Percentiles rank a stretch among this genome's conserved stretches.
Conservation (phyloP, 2,329 filamentous ascomycete genomes). For the Kalaharituber pfeilii region DNA sequence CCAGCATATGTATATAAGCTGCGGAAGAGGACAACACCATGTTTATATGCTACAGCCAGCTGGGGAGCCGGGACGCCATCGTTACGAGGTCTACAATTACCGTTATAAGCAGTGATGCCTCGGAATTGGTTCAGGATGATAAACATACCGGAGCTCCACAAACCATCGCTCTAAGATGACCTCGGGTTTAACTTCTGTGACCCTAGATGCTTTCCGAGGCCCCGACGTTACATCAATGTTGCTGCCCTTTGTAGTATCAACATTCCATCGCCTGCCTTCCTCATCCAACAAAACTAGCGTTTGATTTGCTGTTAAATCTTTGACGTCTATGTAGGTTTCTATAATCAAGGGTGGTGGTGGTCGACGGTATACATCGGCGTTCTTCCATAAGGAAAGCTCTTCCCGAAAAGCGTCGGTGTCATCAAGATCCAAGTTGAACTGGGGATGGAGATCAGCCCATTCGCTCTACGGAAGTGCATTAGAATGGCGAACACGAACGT, state of each 20-base stretch:
- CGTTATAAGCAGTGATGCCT: not conserved
- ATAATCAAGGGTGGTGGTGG: conserved; percentile 71
- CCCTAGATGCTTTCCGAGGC: conserved; percentile 19
- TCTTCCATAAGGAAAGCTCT: conserved; percentile 66
- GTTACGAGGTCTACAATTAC: conserved; percentile 10
- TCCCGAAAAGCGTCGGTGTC: conserved; percentile 78
- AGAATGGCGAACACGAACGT: not conserved
- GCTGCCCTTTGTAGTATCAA: conserved; percentile 59
- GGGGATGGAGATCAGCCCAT: conserved; percentile 6
- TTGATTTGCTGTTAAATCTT: conserved; percentile 63
- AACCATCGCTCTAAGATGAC: conserved; percentile 84
- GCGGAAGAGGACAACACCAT: conserved; percentile 85
- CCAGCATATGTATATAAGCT: conserved; percentile 69
- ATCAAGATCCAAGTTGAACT: conserved; percentile 93
- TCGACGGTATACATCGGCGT: conserved; percentile 56
- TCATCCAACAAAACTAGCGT: conserved; percentile 78
- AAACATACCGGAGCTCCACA: conserved; percentile 54
- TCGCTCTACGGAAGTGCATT: conserved; percentile 1
- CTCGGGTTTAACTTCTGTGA: conserved; percentile 39
- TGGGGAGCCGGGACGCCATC: conserved; percentile 28
- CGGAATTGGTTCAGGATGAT: not conserved
- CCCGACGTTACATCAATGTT: conserved; percentile 26
- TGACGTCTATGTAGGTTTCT: conserved; percentile 74
- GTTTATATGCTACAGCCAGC: conserved; percentile 87
- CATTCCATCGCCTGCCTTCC: conserved; percentile 81